phyloP scores from a whole-genome alignment of 768 basidiomycete species.

The Agrocybe praecox region DNA sequence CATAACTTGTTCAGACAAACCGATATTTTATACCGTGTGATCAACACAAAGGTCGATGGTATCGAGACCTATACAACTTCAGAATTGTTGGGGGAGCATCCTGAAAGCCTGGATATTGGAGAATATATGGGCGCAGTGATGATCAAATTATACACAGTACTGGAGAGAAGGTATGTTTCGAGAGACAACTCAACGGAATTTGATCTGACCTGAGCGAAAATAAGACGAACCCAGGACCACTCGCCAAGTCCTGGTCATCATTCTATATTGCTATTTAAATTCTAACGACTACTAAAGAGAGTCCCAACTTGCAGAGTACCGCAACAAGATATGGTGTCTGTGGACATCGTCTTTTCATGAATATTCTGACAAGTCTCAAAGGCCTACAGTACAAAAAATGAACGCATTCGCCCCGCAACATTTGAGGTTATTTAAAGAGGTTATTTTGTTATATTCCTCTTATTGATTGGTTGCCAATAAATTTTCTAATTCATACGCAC shows the following conservation, averaged over 20 bases:
- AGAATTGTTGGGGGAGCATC: not conserved
- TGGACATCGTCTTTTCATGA: not conserved
- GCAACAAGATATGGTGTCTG: constrained; percentile 26
- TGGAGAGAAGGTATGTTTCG: not conserved
- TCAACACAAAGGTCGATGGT: not conserved
- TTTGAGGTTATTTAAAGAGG: not conserved
- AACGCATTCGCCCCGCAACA: not conserved
- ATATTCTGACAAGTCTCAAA: not conserved
- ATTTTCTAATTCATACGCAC: no score
- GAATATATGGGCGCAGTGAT: not conserved
- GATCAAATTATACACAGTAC: not conserved
- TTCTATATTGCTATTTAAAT: not conserved
- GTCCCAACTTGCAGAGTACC: constrained; percentile 17
- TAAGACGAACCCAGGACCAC: not conserved
- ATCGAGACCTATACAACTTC: not conserved
- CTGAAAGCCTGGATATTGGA: not conserved
- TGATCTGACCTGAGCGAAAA: not conserved
- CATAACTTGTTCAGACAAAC: not conserved
- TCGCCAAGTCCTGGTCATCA: not conserved
- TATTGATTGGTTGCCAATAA: no score
- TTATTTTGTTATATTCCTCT: no score
- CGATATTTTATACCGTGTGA: not conserved
- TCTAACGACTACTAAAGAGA: not conserved
- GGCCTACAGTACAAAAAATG: not conserved
- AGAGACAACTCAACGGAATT: not conserved